phyloP scores from a whole-genome alignment of 305 asterid genomes.

The Fraxinus greggii region DNA sequence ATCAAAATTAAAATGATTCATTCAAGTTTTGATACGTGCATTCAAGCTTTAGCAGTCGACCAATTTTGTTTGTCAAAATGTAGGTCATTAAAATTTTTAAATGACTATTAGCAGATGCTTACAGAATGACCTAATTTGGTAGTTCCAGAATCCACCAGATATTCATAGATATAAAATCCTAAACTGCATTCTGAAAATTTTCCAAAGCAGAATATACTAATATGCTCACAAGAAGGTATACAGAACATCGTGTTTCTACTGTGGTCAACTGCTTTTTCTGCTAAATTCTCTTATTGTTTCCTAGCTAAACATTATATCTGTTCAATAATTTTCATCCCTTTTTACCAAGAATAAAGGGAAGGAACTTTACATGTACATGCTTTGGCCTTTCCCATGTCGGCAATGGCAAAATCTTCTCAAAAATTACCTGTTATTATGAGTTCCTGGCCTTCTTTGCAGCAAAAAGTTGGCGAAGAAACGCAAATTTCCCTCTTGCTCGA shows the following conservation, averaged over 20 bases:
- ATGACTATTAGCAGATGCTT: not conserved
- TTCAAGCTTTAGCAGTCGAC: not conserved
- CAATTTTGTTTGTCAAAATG: not conserved
- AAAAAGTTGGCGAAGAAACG: slow-evolving; percentile 82
- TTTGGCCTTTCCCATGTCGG: not conserved
- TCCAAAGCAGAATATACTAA: not conserved
- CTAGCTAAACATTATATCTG: not conserved
- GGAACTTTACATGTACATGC: not conserved
- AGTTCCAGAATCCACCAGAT: not conserved
- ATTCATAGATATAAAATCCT: not conserved
- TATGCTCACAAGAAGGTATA: not conserved
- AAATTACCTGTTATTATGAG: slow-evolving; percentile 34
- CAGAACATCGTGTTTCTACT: not conserved
- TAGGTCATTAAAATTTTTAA: not conserved
- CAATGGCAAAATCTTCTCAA: not conserved
- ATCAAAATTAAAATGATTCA: not conserved
- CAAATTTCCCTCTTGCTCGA: slow-evolving; percentile 76
- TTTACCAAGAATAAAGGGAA: not conserved
- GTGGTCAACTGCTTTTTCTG: not conserved
- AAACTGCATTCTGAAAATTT: not conserved
- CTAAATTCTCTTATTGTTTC: not conserved
- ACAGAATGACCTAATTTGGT: not conserved
- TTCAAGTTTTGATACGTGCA: not conserved
- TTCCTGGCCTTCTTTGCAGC: slow-evolving; percentile 80
- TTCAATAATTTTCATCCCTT: not conserved